These are phyloP conservation scores for Lophiostoma macrostomum DNA, from an alignment of 495 filamentous ascomycete genomes.

Conservation along the genomic window DNA sequence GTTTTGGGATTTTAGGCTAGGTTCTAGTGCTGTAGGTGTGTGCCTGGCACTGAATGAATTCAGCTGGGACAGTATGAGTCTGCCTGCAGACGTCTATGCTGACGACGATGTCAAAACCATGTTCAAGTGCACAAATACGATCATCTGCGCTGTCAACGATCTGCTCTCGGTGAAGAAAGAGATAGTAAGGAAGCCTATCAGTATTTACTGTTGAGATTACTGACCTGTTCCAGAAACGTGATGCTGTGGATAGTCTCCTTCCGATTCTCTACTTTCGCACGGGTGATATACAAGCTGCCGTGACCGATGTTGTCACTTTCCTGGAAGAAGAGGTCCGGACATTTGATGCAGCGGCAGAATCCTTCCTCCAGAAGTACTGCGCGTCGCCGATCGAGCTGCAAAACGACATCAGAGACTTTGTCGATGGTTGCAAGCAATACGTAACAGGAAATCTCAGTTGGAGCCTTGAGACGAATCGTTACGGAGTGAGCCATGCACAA, in stretches of 20 bases:
- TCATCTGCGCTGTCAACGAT: slow-evolving; percentile 1
- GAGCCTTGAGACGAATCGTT: slow-evolving; percentile 17
- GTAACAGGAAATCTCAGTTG: not conserved
- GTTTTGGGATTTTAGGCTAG: slow-evolving; percentile 1
- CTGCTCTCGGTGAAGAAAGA: slow-evolving; percentile 53
- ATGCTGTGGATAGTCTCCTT: slow-evolving; percentile 2
- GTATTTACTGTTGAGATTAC: too few relatives aligned
- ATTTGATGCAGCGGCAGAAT: not conserved
- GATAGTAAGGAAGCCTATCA: too few relatives aligned
- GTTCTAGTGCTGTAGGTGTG: not conserved
- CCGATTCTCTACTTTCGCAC: slow-evolving; percentile 1
- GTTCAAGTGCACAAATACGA: slow-evolving; percentile 45
- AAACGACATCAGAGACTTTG: not conserved
- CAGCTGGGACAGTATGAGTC: not conserved
- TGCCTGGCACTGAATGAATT: not conserved
- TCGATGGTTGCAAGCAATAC: slow-evolving; percentile 3
- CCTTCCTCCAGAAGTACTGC: not conserved
- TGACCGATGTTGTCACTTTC: not conserved
- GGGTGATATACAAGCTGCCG: not conserved
- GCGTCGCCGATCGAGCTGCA: not conserved
- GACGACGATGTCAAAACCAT: slow-evolving; percentile 51
- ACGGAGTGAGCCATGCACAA: too few relatives aligned
- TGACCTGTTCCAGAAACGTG: too few relatives aligned
- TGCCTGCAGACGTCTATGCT: slow-evolving; percentile 46
- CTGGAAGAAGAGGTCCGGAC: not conserved